Percentiles rank a stretch among this genome's conserved stretches.
Conservation (phyloP, 176 grass and related monocot species). For the Chrysopogon serrulatus region DNA sequence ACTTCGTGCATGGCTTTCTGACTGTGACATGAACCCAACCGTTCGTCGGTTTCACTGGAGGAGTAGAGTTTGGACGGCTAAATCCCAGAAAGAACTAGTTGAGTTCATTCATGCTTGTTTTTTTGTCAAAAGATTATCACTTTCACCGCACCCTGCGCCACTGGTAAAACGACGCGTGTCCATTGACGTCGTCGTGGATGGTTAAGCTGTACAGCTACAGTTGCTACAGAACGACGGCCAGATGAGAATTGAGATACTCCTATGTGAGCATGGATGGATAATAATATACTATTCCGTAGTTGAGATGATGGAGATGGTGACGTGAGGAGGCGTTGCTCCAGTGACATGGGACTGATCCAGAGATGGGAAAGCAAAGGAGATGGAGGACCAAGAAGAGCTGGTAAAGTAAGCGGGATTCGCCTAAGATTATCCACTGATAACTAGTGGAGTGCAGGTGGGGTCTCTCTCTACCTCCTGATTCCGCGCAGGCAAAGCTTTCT, state of each 20-base stretch:
- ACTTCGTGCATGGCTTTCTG: neutral
- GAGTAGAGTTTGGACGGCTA: constrained; percentile 13
- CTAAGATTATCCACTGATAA: constrained; percentile 22
- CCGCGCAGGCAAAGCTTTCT: too few species aligned
- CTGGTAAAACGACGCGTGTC: neutral
- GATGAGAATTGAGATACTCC: too few species aligned
- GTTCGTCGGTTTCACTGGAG: neutral
- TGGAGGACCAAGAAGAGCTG: constrained; percentile 34
- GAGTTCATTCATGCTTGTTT: neutral
- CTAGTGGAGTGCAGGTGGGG: constrained; percentile 3
- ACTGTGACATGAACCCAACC: constrained; percentile 12
- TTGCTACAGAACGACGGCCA: neutral
- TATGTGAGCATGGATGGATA: neutral
- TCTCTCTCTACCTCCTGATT: too few species aligned
- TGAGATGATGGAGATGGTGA: constrained; percentile 27
- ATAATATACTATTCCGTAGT: too few species aligned
- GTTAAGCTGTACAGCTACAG: neutral
- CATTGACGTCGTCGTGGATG: neutral
- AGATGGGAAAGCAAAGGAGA: constrained; percentile 27
- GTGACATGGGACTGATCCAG: constrained; percentile 35
- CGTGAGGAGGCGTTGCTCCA: constrained; percentile 28
- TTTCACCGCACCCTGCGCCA: constrained; percentile 8
- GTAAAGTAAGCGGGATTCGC: constrained; percentile 16
- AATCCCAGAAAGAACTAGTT: neutral
- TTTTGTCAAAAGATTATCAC: constrained; percentile 10